Evolutionary conservation across 768 basidiomycete genomes (phyloP), one percentile per base, ranked within the genome.

Genomic region (Hericium erinaceus): DNA sequence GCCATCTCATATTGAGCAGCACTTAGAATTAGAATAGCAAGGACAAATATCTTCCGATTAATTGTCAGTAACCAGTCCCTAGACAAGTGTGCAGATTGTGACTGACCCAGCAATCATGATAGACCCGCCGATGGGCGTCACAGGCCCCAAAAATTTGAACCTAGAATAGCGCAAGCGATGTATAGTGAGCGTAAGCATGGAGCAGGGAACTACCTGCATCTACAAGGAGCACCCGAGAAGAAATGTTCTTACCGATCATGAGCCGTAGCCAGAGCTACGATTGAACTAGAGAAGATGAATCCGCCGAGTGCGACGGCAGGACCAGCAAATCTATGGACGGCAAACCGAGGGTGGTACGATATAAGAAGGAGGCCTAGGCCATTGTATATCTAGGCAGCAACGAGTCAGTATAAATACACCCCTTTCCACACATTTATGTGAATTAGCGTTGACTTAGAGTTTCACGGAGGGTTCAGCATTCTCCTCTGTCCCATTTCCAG

Each of bases 81-180:
- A 39, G 38, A 40, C 72, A 83, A 58, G 60, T 4, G 74, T 77
- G 59, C 85, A 69, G 12, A 79, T 73, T 41, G 15, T 33, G 12
- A 61, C 82, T 72, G 64, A 87, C 85, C 87, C 87, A 37, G 80
- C 80, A 63, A 87, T 85, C 81, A 85, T 82, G 1, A 80, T 53
- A 18, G 77, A 56, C 3, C 81, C 87, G 2, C 85, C 87, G 8
- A 88, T 62, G 0, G 87, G 87, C 28, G 86, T 89, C 52, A 85
- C 70, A 8, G 84, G 85, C 0, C 85, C 87, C 22, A 87, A 61
- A 58, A 77, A 73, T 60, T 68, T 79, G 60, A 81, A 67, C 40
- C 77, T 80, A 60, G 5, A 39, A 40, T 49, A 11, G 44, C 48
- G 20, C 39, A 39, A 22, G 40, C 38, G n/a, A 33, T 39, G 38